Base-by-base conservation (phyloP, 2,329 filamentous ascomycete species). In the Paecilomyces variotii region DNA sequence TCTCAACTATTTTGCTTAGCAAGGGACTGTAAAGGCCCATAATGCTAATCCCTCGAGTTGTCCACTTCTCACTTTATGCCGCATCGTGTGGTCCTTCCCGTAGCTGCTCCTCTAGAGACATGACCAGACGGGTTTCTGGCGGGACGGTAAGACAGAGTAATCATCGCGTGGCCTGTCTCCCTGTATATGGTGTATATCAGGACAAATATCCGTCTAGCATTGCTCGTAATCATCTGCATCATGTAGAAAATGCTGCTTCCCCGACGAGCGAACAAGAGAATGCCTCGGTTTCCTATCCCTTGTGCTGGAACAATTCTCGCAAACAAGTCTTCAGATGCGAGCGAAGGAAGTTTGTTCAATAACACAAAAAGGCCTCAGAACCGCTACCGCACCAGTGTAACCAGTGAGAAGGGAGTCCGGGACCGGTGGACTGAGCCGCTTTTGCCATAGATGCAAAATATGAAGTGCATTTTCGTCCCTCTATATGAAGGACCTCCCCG, bases 1-100 rank as follows among this genome's bases (percentile, higher is more conserved):
- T 59, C 58, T 61, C 56, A 53, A 60, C 62, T 60, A 32, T 57
- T 56, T 26, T 59, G 11, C 24, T 52, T 19, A 27, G 5, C 30
- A 59, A 26, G 4, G 12, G 39, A 10, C 39, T 24, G 19, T 7
- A 45, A 45, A 10, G 9, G n/a, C 24, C 14, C 7, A 14, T 14
- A 19, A 45, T 45, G 19, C 2, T 45, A 7, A 45, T 24, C n/a
- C 7, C 39, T 45, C 9, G 6, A 19, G 39, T 4, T 14, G 6
- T 24, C n/a, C 39, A 45, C 39, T 19, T 45, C n/a, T n/a, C 14
- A 19, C 19, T 45, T 45, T 7, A 7, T 24, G 6, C 39, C n/a
- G 39, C 39, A 39, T 45, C 39, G 9, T 24, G 6, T 0, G n/a
- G 14, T 45, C 19, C n/a, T 7, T 45, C 39, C 39, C 6, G 39